Evolutionary conservation across 2,329 filamentous ascomycete species (phyloP), one percentile per base, ranked within the genome.

Genomic region (Hypoxylon sp.): DNA sequence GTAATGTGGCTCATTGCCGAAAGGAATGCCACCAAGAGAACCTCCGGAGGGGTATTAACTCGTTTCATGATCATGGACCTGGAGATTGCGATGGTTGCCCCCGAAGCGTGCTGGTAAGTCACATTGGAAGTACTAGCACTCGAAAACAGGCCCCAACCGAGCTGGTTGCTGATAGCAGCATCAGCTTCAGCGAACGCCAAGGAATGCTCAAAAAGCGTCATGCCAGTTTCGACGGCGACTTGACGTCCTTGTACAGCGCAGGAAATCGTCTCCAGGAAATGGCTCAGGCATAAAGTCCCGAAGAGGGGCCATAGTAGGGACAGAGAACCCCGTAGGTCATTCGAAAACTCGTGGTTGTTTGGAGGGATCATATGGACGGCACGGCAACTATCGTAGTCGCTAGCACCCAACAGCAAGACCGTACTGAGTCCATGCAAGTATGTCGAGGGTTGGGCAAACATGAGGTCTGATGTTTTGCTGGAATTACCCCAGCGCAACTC

Each of bases 181-280:
- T 99, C 96, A 7, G 95, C 95, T 78, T 99, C 96, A 9, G 95
- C 93, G 80, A 98, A 99, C 2, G 95, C 95, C 7, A 99, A 83
- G 0, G 94, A 97, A 75, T 97, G 94, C 76, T 99, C 96, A 73
- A 98, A 97, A 1, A 97, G 86, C 0, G 94, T 97, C 92, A 98
- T 97, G 16, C 93, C 94, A 1, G 93, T 96, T 79, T 98, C 96
- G 0, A 92, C 91, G 67, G 91, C 87, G 0, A 93, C 87, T 2
- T 88, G 86, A 2, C 91, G 88, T 30, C 95, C 95, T 77, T 97
- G 93, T 5, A 98, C 85, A 8, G 95, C 93, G 77, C 93, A 97
- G 3, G 91, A 91, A 8, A 98, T 80, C 0, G 93, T 96, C 78
- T 98, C 96, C 18, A 97, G 81, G 71, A 98, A 95, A 75, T 97